Evolutionary conservation across 371 early-diverging fungal species (phyloP).

Genomic region (Blastocladiella emersonii): DNA sequence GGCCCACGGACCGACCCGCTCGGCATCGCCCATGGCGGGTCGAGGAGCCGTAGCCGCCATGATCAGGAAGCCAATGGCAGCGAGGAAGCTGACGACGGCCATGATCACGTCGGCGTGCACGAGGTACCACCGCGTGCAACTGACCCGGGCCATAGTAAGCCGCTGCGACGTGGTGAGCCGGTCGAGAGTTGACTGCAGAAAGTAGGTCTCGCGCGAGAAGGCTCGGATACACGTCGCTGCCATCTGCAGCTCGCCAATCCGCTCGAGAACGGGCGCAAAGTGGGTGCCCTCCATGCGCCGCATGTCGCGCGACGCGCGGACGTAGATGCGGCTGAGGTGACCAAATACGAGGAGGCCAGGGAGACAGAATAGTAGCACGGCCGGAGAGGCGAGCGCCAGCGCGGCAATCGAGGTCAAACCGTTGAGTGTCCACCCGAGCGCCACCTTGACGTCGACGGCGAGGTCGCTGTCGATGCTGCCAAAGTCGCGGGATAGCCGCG

Average conservation of each 20-base stretch:
- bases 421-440: not conserved
- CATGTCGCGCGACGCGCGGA: not conserved
- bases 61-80: not conserved
- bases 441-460: not conserved
- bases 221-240: not conserved
- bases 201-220: not conserved
- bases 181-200: not conserved
- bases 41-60: not conserved
- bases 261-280: not conserved
- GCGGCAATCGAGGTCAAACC: not conserved
- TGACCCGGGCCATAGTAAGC: not conserved
- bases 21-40: too few relatives aligned
- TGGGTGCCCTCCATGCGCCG: not conserved
- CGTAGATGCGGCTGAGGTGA: not conserved
- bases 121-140: not conserved
- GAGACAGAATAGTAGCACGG: too few relatives aligned
- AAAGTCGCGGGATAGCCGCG: slow-evolving; percentile 33
- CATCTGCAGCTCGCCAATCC: not conserved
- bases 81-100: not conserved
- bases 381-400: not conserved
- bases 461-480: slow-evolving; percentile 17
- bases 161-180: not conserved
- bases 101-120: not conserved
- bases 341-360: not conserved
- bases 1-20: not conserved